Evolutionary conservation across 192 early-diverging fungal genomes (phyloP).

Genomic region (Podila minutissima): DNA sequence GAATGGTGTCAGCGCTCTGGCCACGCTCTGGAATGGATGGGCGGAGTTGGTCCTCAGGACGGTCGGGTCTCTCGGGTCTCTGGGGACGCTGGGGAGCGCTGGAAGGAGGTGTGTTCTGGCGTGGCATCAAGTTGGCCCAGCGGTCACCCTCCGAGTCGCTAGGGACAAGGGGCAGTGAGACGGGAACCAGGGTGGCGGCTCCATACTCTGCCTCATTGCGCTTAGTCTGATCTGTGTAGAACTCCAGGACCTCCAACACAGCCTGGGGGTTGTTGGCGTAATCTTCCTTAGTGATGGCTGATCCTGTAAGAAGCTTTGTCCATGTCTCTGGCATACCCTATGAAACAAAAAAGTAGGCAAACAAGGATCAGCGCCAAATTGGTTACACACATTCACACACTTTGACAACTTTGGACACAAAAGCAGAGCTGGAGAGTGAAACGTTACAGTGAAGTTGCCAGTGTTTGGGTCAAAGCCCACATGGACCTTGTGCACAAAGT

Average conservation of each 20-base stretch:
- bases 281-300: slow-evolving; percentile 97
- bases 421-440: background rate
- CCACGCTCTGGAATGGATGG: slow-evolving; percentile 29
- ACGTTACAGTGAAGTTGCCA: slow-evolving; percentile 66
- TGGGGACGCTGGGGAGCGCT: slow-evolving; percentile 36
- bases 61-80: slow-evolving; percentile 23
- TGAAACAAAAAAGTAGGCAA: background rate
- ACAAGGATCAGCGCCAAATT: background rate
- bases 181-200: slow-evolving; percentile 43
- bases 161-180: slow-evolving; percentile 33
- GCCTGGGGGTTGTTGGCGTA: slow-evolving; percentile 98
- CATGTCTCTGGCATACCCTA: slow-evolving; percentile 96
- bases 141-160: slow-evolving; percentile 56
- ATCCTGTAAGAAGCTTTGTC: slow-evolving; percentile 92
- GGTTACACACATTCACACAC: background rate
- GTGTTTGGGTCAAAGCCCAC: slow-evolving; percentile 72
- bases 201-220: slow-evolving; percentile 65
- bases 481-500: slow-evolving; percentile 90
- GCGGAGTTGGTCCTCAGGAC: slow-evolving; percentile 43
- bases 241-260: slow-evolving; percentile 96
- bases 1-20: slow-evolving; percentile 21
- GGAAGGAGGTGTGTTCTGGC: slow-evolving; percentile 36
- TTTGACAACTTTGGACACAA: background rate
- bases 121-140: slow-evolving; percentile 69
- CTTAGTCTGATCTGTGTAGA: slow-evolving; percentile 91